Evolutionary conservation across 805 yeast genomes (phyloP).

Genomic region (Myxozyma melibiosi): DNA sequence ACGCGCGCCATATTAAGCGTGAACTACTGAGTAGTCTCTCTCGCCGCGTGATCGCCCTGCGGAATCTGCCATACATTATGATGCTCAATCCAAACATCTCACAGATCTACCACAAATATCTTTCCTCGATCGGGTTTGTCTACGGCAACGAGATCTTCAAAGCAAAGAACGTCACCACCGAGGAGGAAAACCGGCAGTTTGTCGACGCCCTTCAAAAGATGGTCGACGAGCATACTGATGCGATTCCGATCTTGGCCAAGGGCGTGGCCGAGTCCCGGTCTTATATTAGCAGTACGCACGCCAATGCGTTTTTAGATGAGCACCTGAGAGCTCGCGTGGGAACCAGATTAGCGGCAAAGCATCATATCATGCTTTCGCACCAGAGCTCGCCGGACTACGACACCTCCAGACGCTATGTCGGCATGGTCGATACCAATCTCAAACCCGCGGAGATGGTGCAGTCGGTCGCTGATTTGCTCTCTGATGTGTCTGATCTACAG

Average conservation of each 20-base stretch:
- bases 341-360: slow-evolving; percentile 84
- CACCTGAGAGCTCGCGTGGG: slow-evolving; percentile 84
- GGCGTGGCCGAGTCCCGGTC: slow-evolving; percentile 73
- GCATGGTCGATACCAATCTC: slow-evolving; percentile 66
- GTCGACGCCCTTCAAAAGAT: slow-evolving; percentile 58
- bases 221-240: slow-evolving; percentile 78
- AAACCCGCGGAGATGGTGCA: slow-evolving; percentile 64
- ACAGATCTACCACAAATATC: slow-evolving; percentile 70
- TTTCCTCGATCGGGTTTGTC: slow-evolving; percentile 51
- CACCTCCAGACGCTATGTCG: slow-evolving; percentile 52
- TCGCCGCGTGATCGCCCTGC: slow-evolving; percentile 66
- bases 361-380: slow-evolving; percentile 67
- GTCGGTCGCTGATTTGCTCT: slow-evolving; percentile 71
- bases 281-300: slow-evolving; percentile 50
- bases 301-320: slow-evolving; percentile 65
- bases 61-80: slow-evolving; percentile 78
- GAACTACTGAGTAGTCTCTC: slow-evolving; percentile 51
- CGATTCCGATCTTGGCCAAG: slow-evolving; percentile 74
- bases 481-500: slow-evolving; percentile 79
- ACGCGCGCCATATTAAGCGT: slow-evolving; percentile 37
- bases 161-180: slow-evolving; percentile 44
- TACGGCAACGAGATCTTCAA: slow-evolving; percentile 50
- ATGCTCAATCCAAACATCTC: slow-evolving; percentile 86
- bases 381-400: slow-evolving; percentile 30
- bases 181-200: slow-evolving; percentile 58